Conservation (phyloP, 2,329 filamentous ascomycete species). For the Daldinia sp. region DNA sequence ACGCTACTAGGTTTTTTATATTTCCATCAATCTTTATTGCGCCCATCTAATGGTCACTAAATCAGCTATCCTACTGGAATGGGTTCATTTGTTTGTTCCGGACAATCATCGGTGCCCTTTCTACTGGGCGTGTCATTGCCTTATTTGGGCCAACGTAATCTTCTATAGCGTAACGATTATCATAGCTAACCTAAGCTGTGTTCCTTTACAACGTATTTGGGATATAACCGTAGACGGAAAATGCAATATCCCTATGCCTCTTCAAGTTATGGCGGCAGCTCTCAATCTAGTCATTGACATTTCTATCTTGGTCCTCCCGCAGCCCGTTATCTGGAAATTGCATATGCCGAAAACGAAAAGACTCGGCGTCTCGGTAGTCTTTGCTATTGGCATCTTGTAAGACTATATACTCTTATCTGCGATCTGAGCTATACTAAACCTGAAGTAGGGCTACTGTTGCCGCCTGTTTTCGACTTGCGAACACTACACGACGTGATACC, state of each 20-base stretch:
- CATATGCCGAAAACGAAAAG: slow-evolving; percentile 44
- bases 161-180: slow-evolving; percentile 31
- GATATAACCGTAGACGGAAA: slow-evolving; percentile 30
- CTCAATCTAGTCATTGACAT: slow-evolving; percentile 41
- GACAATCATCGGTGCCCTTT: slow-evolving; percentile 40
- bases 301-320: slow-evolving; percentile 44
- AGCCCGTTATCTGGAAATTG: slow-evolving; percentile 39
- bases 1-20: neutral
- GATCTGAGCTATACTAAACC: neutral
- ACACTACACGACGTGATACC: neutral
- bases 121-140: slow-evolving; percentile 35
- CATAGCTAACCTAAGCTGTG: slow-evolving; percentile 35
- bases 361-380: slow-evolving; percentile 40
- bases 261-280: slow-evolving; percentile 23
- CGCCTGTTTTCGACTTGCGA: neutral
- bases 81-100: slow-evolving; percentile 45
- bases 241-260: slow-evolving; percentile 30
- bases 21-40: neutral
- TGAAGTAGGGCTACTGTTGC: neutral
- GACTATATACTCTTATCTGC: neutral
- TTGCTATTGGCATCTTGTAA: slow-evolving; percentile 42
- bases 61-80: slow-evolving; percentile 53
- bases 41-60: slow-evolving; percentile 39
- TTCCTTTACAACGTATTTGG: slow-evolving; percentile 38
- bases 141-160: slow-evolving; percentile 32